These are phyloP conservation scores for Madurella fahalii DNA, from an alignment of 2,329 filamentous ascomycete species.

Conservation along the genomic window DNA sequence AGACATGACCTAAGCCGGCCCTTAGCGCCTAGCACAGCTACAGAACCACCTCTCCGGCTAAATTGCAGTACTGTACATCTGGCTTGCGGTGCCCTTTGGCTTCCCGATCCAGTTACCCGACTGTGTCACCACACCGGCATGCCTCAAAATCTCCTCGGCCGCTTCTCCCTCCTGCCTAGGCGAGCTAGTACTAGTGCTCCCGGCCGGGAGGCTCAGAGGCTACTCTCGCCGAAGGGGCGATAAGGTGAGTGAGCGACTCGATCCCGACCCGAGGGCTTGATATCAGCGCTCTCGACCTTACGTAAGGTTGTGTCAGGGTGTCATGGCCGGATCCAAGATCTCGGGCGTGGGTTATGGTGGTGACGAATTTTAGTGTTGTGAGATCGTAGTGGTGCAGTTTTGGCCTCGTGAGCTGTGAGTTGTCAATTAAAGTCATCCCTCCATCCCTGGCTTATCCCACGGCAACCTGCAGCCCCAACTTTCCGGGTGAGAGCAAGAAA, in stretches of 20 bases:
- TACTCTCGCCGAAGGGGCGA: not conserved
- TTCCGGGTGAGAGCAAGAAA: too few relatives aligned
- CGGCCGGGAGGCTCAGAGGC: too few relatives aligned
- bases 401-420: conserved; percentile 11
- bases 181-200: not conserved
- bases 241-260: not conserved
- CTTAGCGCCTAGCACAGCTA: too few relatives aligned
- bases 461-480: too few relatives aligned
- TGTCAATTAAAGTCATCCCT: not conserved
- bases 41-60: too few relatives aligned
- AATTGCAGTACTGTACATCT: not conserved
- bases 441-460: too few relatives aligned
- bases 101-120: not conserved
- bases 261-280: too few relatives aligned
- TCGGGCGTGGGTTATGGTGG: not conserved
- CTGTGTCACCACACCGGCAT: too few relatives aligned
- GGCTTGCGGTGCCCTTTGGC: not conserved
- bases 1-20: too few relatives aligned
- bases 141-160: not conserved
- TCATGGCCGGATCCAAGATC: not conserved
- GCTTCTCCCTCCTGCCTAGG: not conserved
- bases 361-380: not conserved
- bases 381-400: not conserved
- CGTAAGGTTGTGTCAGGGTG: too few relatives aligned
- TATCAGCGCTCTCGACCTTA: too few relatives aligned